Base-by-base conservation (phyloP, 1,284 basidiomycete species). In the Ustilago trichophora region DNA sequence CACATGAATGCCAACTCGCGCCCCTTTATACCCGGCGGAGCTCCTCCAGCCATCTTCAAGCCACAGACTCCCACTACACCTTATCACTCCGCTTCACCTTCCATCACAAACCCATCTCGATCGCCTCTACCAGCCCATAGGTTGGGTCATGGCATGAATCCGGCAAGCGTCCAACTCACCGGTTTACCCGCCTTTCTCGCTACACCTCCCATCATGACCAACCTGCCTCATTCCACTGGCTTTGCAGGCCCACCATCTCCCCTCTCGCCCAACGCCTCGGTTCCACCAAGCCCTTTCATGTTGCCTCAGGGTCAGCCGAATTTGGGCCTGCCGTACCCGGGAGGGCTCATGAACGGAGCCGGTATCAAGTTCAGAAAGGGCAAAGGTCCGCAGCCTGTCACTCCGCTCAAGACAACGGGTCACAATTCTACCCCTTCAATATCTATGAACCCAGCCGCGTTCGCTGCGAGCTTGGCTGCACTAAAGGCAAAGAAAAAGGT, bases 371-470 rank as follows among this genome's bases (percentile, higher is more conserved):
- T 26, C 4, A 40, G 70, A 4, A 72, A 55, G 13, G 42, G 51
- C 16, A 65, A 54, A 25, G 54, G 54, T 18, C 54, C 50, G 2
- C 63, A 48, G 12, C 67, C 68, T 1, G 54, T 72, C 37, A 74
- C 70, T 3, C 76, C 76, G 5, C 56, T 78, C 53, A 73, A 69
- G 53, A 71, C 69, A 0, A 65, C 55, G 15, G 76, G 76, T 12
- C 76, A 78, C 54, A 78, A 78, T 47, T 75, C 72, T 2, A 76
- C 59, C 12, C 76, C 76, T 0, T 76, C 74, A 8, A 67, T 78
- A 40, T 71, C 67, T 24, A 48, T 78, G 46, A 71, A 68, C 29
- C 69, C 69, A 0, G 72, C 76, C 11, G 74, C 74, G 0, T 73
- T 77, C 31, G 57, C 70, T 4, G 65, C 71, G 3, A 56, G 47